Conservation (phyloP, 1,284 basidiomycete species). For the Ustanciosporium gigantosporum region DNA sequence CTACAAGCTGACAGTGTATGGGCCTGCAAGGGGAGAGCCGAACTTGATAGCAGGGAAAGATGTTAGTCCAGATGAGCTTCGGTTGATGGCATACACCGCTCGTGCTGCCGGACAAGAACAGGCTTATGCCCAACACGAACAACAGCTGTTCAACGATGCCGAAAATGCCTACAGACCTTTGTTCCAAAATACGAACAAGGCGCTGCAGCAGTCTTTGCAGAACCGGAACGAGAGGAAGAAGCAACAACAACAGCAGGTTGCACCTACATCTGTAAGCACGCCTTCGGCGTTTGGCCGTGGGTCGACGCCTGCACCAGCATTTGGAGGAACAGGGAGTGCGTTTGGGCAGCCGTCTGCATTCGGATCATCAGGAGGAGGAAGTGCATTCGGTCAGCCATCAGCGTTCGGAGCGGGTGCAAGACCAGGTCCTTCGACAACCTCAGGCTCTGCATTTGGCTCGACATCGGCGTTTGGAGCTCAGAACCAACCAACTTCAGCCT, state of each 20-base stretch:
- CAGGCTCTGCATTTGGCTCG: constrained; percentile 6
- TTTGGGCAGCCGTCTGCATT: constrained; percentile 11
- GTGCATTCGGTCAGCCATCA: constrained; percentile 18
- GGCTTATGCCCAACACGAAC: constrained; percentile 29
- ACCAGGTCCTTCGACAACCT: neutral
- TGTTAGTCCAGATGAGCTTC: constrained; percentile 79
- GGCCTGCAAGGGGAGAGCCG: constrained; percentile 75
- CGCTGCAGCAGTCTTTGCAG: constrained; percentile 17
- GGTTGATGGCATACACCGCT: constrained; percentile 39
- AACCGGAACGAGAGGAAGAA: constrained; percentile 23
- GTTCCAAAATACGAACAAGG: constrained; percentile 3
- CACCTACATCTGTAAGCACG: neutral
- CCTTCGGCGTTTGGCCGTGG: constrained; percentile 19
- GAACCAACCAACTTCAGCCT: neutral
- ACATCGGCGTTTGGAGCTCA: constrained; percentile 1
- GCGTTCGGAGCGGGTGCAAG: constrained; percentile 5
- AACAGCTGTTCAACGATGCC: constrained; percentile 19
- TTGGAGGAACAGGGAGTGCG: neutral
- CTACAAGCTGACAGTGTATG: constrained; percentile 83
- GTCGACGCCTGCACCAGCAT: neutral
- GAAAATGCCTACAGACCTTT: constrained; percentile 13
- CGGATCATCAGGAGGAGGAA: neutral
- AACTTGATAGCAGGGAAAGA: constrained; percentile 73
- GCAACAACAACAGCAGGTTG: neutral
- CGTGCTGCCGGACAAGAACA: constrained; percentile 18